Evolutionary conservation across 176 grass and related monocot genomes (phyloP).

Genomic region (Oryza nivara): DNA sequence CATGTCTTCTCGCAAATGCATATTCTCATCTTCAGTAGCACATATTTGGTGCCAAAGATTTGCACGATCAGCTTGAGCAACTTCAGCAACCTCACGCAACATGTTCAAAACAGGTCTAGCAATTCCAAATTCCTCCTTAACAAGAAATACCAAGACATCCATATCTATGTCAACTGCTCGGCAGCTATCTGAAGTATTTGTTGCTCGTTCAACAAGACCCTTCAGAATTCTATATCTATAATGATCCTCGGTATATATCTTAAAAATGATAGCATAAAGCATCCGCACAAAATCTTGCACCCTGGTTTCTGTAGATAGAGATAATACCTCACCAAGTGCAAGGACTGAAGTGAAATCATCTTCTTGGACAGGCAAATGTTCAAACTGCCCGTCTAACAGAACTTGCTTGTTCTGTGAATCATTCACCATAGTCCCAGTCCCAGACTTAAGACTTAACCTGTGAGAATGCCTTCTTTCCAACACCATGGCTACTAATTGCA

Average conservation of each 20-base stretch:
- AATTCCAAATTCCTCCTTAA: slow-evolving; percentile 73
- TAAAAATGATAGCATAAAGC: slow-evolving; percentile 92
- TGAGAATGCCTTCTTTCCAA: slow-evolving; percentile 85
- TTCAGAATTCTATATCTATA: slow-evolving; percentile 92
- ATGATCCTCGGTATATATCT: slow-evolving; percentile 76
- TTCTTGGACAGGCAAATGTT: slow-evolving; percentile 60
- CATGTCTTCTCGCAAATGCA: slow-evolving; percentile 72
- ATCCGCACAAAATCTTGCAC: slow-evolving; percentile 80
- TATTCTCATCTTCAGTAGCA: slow-evolving; percentile 87
- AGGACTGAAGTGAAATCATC: slow-evolving; percentile 91
- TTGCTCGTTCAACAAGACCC: slow-evolving; percentile 84
- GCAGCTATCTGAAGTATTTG: slow-evolving; percentile 76
- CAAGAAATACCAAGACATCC: slow-evolving; percentile 91
- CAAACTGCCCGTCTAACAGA: slow-evolving; percentile 63
- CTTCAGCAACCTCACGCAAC: slow-evolving; percentile 79
- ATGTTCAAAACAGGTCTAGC: slow-evolving; percentile 82
- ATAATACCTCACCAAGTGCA: slow-evolving; percentile 88
- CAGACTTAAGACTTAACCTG: slow-evolving; percentile 57
- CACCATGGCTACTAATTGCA: slow-evolving; percentile 79
- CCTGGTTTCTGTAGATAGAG: slow-evolving; percentile 64
- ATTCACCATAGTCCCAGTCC: slow-evolving; percentile 57
- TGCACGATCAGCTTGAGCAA: slow-evolving; percentile 80
- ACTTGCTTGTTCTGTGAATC: slow-evolving; percentile 62
- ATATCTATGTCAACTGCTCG: slow-evolving; percentile 85
- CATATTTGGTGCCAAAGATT: slow-evolving; percentile 93